Percentiles rank a stretch among this genome's conserved stretches.
phyloP scores from a whole-genome alignment of 306 rosid genomes.

The Cajanus cajan region DNA sequence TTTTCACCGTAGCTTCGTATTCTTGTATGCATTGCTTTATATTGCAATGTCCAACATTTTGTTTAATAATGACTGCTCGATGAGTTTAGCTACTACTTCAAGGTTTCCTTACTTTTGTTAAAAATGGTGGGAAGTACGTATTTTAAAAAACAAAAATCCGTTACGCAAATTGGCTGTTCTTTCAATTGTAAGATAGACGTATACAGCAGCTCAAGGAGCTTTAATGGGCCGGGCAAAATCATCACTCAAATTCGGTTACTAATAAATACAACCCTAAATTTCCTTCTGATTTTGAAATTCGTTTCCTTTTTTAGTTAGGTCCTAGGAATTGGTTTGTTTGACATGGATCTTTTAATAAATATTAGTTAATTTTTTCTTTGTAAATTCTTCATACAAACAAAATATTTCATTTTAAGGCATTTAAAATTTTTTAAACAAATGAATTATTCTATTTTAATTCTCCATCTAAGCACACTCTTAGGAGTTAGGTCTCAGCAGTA shows the following conservation, averaged over 20 bases:
- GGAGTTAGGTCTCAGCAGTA: not conserved
- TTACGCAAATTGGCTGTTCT: not conserved
- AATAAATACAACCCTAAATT: not conserved
- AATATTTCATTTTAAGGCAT: too few species aligned
- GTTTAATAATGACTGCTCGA: constrained; percentile 15
- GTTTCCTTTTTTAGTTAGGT: not conserved
- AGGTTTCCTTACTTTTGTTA: not conserved
- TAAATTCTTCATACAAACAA: too few species aligned
- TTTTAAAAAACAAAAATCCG: not conserved
- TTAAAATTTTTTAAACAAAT: too few species aligned
- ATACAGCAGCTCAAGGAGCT: not conserved
- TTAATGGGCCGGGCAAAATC: not conserved
- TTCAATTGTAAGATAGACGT: not conserved
- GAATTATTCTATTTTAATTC: too few species aligned
- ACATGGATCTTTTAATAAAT: too few species aligned
- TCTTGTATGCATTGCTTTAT: constrained; percentile 31
- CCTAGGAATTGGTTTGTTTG: not conserved
- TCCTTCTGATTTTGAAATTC: not conserved
- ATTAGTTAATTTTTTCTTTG: too few species aligned
- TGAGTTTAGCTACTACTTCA: constrained; percentile 22
- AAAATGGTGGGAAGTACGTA: not conserved
- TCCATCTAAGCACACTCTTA: too few species aligned
- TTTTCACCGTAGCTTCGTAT: constrained; percentile 24
- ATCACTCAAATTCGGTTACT: not conserved
- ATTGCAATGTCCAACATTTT: constrained; percentile 21